Evolutionary conservation across 2,329 filamentous ascomycete genomes (phyloP).

Genomic region (Hymenoscyphus albidus): DNA sequence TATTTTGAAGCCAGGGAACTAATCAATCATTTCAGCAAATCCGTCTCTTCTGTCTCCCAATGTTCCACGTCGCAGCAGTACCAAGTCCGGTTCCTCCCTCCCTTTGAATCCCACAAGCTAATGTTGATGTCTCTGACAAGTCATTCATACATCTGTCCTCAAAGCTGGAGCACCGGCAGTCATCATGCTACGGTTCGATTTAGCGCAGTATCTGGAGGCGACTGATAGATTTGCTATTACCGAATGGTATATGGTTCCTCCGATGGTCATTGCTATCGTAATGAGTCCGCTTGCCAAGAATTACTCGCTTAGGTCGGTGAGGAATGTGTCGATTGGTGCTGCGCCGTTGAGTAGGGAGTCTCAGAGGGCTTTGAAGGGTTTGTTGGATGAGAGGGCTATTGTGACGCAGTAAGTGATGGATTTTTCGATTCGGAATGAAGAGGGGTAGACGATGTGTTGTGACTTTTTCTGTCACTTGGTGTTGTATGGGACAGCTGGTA

Average conservation of each 20-base stretch:
- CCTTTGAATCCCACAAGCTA: background rate
- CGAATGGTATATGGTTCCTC: conserved; percentile 64
- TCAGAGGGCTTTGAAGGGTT: conserved; percentile 39
- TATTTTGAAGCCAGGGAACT: conserved; percentile 38
- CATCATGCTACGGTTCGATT: conserved; percentile 75
- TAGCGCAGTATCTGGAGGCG: conserved; percentile 64
- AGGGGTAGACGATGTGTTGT: too few species aligned
- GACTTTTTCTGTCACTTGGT: too few species aligned
- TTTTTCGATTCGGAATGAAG: background rate
- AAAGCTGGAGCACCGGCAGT: conserved; percentile 20
- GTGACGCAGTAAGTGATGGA: conserved; percentile 37
- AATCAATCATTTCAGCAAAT: conserved; percentile 32
- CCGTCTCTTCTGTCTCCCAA: conserved; percentile 50
- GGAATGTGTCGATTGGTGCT: conserved; percentile 44
- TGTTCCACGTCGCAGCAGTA: conserved; percentile 65
- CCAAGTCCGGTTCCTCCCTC: conserved; percentile 43
- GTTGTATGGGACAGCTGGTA: too few species aligned
- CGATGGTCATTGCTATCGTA: conserved; percentile 64
- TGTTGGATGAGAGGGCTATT: conserved; percentile 40
- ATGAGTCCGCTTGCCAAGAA: conserved; percentile 25
- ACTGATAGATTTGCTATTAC: conserved; percentile 67
- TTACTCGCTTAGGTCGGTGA: conserved; percentile 53
- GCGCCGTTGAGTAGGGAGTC: conserved; percentile 43
- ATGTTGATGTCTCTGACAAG: conserved; percentile 46
- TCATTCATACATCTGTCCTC: conserved; percentile 55